phyloP scores from a whole-genome alignment of 257 asterid genomes.

The Anisodus acutangulus region DNA sequence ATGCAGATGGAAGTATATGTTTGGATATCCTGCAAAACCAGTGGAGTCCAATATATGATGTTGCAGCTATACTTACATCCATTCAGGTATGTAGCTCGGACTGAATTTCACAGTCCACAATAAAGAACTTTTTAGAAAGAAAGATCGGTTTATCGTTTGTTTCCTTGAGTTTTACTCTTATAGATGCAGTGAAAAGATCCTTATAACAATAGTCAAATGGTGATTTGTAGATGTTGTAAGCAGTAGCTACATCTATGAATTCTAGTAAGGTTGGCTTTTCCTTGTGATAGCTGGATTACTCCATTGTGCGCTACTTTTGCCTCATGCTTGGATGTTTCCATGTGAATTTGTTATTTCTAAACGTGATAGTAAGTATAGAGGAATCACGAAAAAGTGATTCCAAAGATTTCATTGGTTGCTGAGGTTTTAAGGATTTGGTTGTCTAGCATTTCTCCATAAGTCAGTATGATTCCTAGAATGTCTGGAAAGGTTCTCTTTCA shows the following conservation, averaged over 20 bases:
- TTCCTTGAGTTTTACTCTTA: neutral
- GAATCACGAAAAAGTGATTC: neutral
- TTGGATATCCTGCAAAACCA: conserved; percentile 95
- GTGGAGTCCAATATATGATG: conserved; percentile 97
- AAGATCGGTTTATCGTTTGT: neutral
- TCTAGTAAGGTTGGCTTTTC: neutral
- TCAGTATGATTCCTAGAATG: neutral
- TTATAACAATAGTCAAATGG: neutral
- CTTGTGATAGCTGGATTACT: neutral
- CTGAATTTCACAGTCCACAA: neutral
- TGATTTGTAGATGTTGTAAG: neutral
- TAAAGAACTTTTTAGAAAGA: neutral
- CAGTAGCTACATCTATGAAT: neutral
- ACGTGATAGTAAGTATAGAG: neutral
- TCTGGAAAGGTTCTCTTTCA: conserved; percentile 15
- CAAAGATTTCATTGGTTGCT: neutral
- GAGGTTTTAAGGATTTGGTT: neutral
- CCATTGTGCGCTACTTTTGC: neutral
- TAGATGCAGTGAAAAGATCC: conserved; percentile 11
- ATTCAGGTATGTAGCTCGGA: conserved; percentile 61
- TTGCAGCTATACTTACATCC: conserved; percentile 90
- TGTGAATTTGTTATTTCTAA: neutral
- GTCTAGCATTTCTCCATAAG: neutral
- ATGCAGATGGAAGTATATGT: conserved; percentile 94
- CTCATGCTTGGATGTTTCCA: neutral